Evolutionary conservation across 768 basidiomycete species (phyloP), one percentile per base, ranked within the genome.

Genomic region (Lentinus tigrinus): DNA sequence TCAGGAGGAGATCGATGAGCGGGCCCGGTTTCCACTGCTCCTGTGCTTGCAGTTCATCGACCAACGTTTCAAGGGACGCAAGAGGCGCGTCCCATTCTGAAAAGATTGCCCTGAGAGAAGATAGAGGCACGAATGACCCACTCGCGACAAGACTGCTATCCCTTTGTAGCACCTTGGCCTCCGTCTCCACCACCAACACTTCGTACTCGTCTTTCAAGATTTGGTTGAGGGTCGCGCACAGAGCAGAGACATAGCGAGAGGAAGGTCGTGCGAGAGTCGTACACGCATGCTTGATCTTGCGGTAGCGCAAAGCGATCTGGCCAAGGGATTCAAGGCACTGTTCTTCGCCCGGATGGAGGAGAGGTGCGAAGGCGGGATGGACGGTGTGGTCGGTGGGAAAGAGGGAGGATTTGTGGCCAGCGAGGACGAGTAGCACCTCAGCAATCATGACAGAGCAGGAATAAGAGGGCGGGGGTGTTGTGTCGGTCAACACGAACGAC

Each of bases 21-120:
- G 83, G 83, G 1, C 94, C 93, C 3, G 93, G 87, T 52, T 78
- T 78, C 87, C 88, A 89, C 16, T 70, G 63, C 21, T 78, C 70
- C 58, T 81, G 71, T 2, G 79, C 70, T 61, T 87, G 78, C 39
- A 95, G 73, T 40, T 84, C 80, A 10, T 85, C 78, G 54, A 92
- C 75, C 44, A 95, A 73, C 8, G 81, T 75, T 47, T 81, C 78
- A 27, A 97, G 79, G 4, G 89, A 83, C 36, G 85, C 84, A 47
- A 97, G 76, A 14, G 93, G 93, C 8, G 90, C 87, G 64, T 93
- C 91, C 95, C 95, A 97, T 71, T 84, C 84, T 7, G 90, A 82
- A 70, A 96, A 95, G 17, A 81, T 84, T 11, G 95, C 91, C 52
- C 89, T 84, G 58, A 97, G 74, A 6, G 87, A 87, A 0, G 94